Base-by-base conservation (phyloP, 1,284 basidiomycete genomes). In the Pseudozyma pruni region DNA sequence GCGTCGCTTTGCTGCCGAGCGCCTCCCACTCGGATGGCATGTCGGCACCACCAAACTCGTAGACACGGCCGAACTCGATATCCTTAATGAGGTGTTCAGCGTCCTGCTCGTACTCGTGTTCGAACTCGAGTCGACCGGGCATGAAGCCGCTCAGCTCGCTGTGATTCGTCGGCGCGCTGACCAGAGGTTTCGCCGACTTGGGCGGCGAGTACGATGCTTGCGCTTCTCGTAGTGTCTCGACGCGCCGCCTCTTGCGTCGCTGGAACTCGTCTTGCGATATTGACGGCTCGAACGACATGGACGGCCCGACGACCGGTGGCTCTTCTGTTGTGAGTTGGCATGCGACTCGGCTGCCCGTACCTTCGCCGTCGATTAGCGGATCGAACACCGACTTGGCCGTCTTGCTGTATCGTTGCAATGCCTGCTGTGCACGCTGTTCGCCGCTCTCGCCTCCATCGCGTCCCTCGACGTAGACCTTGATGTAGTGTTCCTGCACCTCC, bases 51-150 rank as follows among this genome's bases (percentile, higher is more conserved):
- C 92, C 94, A 81, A 89, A 96, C 42, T 89, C 87, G 34, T 89
- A 86, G 58, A 93, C 92, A 10, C 92, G 85, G 2, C 93, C 95
- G 77, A 98, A 98, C 81, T 98, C 94, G 72, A 98, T 87, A 80
- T 98, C 94, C 84, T 98, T 98, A 72, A 98, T 90, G 2, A 93
- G 85, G 78, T 94, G 90, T 81, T 98, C 95, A 0, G 95, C 95
- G 33, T 98, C 94, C 56, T 85, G 83, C 81, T 98, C 95, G 17
- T 93, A 85, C 83, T 98, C 96, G 74, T 93, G 91, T 82, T 98
- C 96, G 81, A 98, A 98, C 83, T 98, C 95, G 45, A 98, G 87
- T 40, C 96, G 90, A 17, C 95, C 95, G 8, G 95, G 95, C 84
- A 98, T 91, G 84, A 91, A 98, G 0, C 91, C 92, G 11, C 89